Evolutionary conservation across 1,284 basidiomycete species (phyloP).

Genomic region (Sporisorium iseilematis-ciliati): DNA sequence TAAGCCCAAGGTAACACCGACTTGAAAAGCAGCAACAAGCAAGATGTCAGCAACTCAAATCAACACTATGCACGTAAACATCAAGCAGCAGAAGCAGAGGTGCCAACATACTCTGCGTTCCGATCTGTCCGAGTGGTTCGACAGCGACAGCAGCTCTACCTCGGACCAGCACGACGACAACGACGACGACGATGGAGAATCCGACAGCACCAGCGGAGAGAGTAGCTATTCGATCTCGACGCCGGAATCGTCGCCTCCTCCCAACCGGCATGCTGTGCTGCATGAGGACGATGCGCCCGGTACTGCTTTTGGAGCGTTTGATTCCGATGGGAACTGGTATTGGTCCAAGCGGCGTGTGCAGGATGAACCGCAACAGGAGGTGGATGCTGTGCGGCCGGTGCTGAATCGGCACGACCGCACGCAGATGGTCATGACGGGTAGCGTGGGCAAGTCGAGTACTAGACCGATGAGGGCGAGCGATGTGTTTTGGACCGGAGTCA

Average conservation of each 20-base stretch:
- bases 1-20: background rate
- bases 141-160: constrained; percentile 19
- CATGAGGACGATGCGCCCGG: constrained; percentile 2
- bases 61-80: background rate
- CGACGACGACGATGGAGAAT: constrained; percentile 21
- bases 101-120: constrained; percentile 1
- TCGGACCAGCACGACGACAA: constrained; percentile 2
- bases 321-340: constrained; percentile 23
- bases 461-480: background rate
- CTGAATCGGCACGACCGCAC: constrained; percentile 29
- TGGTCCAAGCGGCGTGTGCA: constrained; percentile 10
- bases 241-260: constrained; percentile 24
- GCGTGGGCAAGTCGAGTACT: background rate
- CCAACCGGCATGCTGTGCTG: constrained; percentile 12
- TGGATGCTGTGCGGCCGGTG: background rate
- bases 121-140: constrained; percentile 17
- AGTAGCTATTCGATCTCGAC: constrained; percentile 33
- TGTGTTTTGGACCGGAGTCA: background rate
- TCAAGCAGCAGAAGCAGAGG: background rate
- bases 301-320: constrained; percentile 18
- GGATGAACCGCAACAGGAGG: background rate
- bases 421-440: constrained; percentile 24
- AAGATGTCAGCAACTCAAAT: constrained; percentile 4
- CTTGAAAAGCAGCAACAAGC: background rate
- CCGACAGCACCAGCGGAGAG: constrained; percentile 30